Evolutionary conservation across 257 asterid species (phyloP).

Genomic region (Voacanga thouarsii): DNA sequence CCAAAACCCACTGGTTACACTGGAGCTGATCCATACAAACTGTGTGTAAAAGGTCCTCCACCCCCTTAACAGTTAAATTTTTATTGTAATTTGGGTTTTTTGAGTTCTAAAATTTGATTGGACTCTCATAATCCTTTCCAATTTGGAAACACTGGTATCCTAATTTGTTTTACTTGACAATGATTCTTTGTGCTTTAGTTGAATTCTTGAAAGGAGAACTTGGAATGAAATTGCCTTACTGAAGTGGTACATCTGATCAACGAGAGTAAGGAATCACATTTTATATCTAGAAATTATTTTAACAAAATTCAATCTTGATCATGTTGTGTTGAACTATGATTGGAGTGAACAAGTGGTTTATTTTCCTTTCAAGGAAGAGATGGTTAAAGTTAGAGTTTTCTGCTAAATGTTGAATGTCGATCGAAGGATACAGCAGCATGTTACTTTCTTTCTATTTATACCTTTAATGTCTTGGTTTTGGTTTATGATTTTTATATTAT

Average conservation of each 20-base stretch:
- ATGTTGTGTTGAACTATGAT: not conserved
- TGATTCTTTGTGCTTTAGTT: not conserved
- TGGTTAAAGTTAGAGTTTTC: not conserved
- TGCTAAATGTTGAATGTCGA: not conserved
- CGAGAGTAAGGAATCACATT: not conserved
- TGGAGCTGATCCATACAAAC: conserved; percentile 94
- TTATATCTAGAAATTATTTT: not conserved
- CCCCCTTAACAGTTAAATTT: conserved; percentile 2
- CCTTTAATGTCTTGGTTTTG: not conserved
- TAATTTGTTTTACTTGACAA: not conserved
- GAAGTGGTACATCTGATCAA: not conserved
- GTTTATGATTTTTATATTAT: not conserved
- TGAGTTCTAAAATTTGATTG: not conserved
- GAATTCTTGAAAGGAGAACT: not conserved
- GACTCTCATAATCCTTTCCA: not conserved
- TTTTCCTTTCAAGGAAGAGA: not conserved
- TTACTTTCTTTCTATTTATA: not conserved
- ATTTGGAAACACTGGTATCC: not conserved
- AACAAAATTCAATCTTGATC: not conserved
- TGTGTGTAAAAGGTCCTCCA: conserved; percentile 43
- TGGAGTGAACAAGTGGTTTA: not conserved
- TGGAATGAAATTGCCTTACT: not conserved
- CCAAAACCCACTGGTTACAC: conserved; percentile 89
- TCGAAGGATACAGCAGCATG: not conserved
- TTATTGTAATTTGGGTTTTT: not conserved